Percentiles rank a stretch among this genome's conserved stretches.
phyloP scores from a whole-genome alignment of 2,329 filamentous ascomycete genomes.

The Ceratocystis destructans region DNA sequence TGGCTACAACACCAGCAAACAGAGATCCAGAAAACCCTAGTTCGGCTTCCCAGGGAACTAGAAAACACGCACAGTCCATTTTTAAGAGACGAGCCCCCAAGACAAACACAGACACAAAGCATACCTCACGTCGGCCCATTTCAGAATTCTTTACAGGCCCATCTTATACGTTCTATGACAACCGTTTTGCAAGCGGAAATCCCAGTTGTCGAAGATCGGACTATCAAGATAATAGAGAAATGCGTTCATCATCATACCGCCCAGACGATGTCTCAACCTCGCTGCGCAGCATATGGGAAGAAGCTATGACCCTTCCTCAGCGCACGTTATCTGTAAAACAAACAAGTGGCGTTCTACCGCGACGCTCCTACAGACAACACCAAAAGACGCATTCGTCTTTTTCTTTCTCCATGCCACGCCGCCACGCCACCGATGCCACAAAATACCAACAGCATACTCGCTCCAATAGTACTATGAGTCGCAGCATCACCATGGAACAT shows the following conservation, averaged over 20 bases:
- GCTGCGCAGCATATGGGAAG: conserved; percentile 14
- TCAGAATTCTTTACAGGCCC: neutral
- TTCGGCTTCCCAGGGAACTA: neutral
- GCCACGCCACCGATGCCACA: neutral
- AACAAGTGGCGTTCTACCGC: neutral
- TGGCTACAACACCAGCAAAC: neutral
- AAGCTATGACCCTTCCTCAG: conserved; percentile 7
- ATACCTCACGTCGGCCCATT: neutral
- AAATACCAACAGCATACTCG: conserved; percentile 2
- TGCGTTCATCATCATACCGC: conserved; percentile 10
- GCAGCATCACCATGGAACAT: conserved; percentile 11
- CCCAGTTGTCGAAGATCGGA: neutral
- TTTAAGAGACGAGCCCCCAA: neutral
- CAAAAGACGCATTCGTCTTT: conserved; percentile 3
- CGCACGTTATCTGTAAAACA: conserved; percentile 12
- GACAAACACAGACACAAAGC: neutral
- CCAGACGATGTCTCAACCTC: conserved; percentile 10
- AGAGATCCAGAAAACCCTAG: neutral
- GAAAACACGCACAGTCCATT: neutral
- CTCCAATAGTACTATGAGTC: conserved; percentile 10
- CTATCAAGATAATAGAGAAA: conserved; percentile 6
- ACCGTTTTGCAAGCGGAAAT: neutral
- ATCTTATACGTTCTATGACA: neutral
- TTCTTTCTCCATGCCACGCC: conserved; percentile 3
- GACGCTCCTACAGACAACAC: neutral